These are phyloP conservation scores for Xylariaceae sp. DNA, from an alignment of 2,329 filamentous ascomycete species.

Conservation along the genomic window DNA sequence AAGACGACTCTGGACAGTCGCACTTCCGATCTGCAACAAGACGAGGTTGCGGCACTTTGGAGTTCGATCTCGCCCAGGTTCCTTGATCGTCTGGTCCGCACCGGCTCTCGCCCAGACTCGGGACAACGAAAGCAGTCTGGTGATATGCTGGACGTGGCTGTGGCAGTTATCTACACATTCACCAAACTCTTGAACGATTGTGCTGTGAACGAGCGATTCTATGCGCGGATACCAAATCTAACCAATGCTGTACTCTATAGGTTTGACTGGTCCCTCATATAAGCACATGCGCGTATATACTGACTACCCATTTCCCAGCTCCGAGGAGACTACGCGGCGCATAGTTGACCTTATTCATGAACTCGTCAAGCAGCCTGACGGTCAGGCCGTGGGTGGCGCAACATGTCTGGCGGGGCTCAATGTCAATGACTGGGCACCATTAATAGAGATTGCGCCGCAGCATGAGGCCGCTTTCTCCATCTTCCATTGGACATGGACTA, in stretches of 20 bases:
- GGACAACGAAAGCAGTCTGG: conserved; percentile 44
- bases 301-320: conserved; percentile 39
- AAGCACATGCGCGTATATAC: background rate
- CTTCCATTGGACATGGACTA: conserved; percentile 54
- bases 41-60: conserved; percentile 51
- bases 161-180: conserved; percentile 61
- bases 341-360: conserved; percentile 56
- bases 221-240: conserved; percentile 50
- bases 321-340: conserved; percentile 46
- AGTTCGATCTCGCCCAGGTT: conserved; percentile 58
- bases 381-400: conserved; percentile 38
- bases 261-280: conserved; percentile 3
- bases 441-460: conserved; percentile 54
- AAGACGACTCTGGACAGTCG: conserved; percentile 61
- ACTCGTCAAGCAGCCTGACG: conserved; percentile 49
- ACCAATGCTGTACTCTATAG: conserved; percentile 47
- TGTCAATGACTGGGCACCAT: conserved; percentile 49
- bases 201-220: conserved; percentile 42
- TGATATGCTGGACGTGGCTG: conserved; percentile 60
- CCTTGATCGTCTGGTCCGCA: conserved; percentile 58
- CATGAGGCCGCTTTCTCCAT: conserved; percentile 53
- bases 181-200: conserved; percentile 51
- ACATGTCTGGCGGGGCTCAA: conserved; percentile 37
- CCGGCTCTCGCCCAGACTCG: conserved; percentile 40
- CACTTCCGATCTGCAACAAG: conserved; percentile 46